Evolutionary conservation across 2,329 filamentous ascomycete genomes (phyloP), one percentile per base, ranked within the genome.

Genomic region (Fusarium keratoplasticum): DNA sequence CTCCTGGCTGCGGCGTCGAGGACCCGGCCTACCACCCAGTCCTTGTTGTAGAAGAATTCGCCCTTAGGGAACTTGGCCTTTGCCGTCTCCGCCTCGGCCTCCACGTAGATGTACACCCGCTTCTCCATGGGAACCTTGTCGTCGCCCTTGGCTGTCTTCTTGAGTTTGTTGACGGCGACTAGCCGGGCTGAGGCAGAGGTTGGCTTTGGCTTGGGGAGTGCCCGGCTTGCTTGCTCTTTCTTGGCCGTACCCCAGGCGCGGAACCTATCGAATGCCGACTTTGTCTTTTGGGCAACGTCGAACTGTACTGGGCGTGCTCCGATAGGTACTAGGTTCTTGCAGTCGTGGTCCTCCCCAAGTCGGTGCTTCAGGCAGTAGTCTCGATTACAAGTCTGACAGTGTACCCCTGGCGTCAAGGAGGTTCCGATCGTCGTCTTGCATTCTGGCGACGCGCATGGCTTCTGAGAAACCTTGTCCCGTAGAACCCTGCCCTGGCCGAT

Each of bases 91-190:
- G 94, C 94, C 78, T 95, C 95, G 0, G 96, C 96, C 81, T 98
- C 96, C 20, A 98, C 94, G 80, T 94, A 92, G 1, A 99, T 80
- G 80, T 98, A 98, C 2, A 99, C 84, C n/a, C 96, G 87, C 85
- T 97, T 97, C 73, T 98, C 95, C 0, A 87, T 82, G 0, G 95
- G 87, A 0, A 98, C 83, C 78, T 95, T 96, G 11, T 91, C 91
- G 74, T 98, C 96, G 1, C 97, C 97, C 84, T 98, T 98, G 3
- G 96, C 96, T 1, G 89, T 91, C 81, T 93, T 93, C 85, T 98
- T 98, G 47, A 99, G 86, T 11, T 89, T 90, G 72, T 95, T 95
- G 8, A 96, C 87, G 7, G 93, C 94, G 4, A 91, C 86, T 20
- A 94, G 76, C 3, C 92, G 89, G 58, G 91, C 90, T 0, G 93